Evolutionary conservation across 2,329 filamentous ascomycete species (phyloP), one percentile per base, ranked within the genome.

Genomic region (Claviceps africana): DNA sequence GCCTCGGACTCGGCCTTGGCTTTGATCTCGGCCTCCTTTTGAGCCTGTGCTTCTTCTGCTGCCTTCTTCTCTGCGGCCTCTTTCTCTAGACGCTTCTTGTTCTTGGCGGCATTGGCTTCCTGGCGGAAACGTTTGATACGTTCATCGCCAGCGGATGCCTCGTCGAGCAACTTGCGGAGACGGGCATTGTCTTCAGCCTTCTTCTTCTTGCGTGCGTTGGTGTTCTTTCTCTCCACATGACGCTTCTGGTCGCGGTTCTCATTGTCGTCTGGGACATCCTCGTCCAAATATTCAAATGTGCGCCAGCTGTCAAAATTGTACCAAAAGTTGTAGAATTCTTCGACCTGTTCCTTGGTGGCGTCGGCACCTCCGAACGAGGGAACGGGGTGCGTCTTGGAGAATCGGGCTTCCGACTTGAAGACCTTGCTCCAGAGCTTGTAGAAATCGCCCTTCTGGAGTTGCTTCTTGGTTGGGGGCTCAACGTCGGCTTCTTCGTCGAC

Each of bases 241-340:
- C 93, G 88, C 78, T 96, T 97, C 77, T 98, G 93, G 73, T 97
- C 91, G 69, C 93, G 90, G 76, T 90, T 95, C 75, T 97, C 93
- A 70, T 93, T 95, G 76, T 98, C 93, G 65, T 98, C 93, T 42
- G 93, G 93, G 31, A 98, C 91, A 66, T 98, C 93, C 76, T 98
- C 93, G 65, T 98, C 93, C 54, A 95, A 86, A 72, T 98, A 98
- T 74, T 98, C 93, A 64, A 98, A 98, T 2, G 86, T 83, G 56
- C 93, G 80, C 93, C 93, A 98, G 70, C 86, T 93, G 78, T 98
- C 93, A 63, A 98, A 95, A 78, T 91, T 94, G 78, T 97, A 98
- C 85, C 87, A 98, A 77, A 97, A 98, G 79, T 98, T 95, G 81
- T 98, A 98, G 71, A 98, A 98, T 51, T 77, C 75, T 66, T 97